Conservation (phyloP, 1,284 basidiomycete genomes). For the Ganoderma multipileum region DNA sequence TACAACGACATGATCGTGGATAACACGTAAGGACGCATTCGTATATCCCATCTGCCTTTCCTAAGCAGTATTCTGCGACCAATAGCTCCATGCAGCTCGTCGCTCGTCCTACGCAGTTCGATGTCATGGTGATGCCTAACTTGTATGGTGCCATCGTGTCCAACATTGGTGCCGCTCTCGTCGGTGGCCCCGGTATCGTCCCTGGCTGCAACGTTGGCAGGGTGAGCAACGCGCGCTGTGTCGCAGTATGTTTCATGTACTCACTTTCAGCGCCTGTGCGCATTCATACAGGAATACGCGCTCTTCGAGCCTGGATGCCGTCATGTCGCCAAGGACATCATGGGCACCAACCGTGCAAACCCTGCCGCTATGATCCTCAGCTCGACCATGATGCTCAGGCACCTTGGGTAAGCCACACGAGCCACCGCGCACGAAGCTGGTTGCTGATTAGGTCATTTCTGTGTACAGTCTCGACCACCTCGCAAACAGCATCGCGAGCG, state of each 20-base stretch:
- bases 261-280: slow-evolving; percentile 6
- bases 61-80: background rate
- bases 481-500: slow-evolving; percentile 93
- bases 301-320: slow-evolving; percentile 99
- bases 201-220: slow-evolving; percentile 98
- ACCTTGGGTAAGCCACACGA: slow-evolving; percentile 76
- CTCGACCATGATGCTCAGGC: slow-evolving; percentile 98
- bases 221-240: slow-evolving; percentile 50
- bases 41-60: background rate
- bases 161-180: slow-evolving; percentile 98
- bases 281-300: slow-evolving; percentile 81
- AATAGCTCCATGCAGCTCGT: slow-evolving; percentile 97
- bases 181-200: slow-evolving; percentile 97
- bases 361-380: slow-evolving; percentile 98
- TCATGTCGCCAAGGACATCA: slow-evolving; percentile 98
- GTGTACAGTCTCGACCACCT: slow-evolving; percentile 83
- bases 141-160: slow-evolving; percentile 97
- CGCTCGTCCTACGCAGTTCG: slow-evolving; percentile 93
- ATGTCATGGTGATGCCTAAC: slow-evolving; percentile 99
- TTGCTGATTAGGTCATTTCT: slow-evolving; percentile 8
- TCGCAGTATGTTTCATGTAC: slow-evolving; percentile 4
- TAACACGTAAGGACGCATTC: slow-evolving; percentile 76
- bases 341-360: slow-evolving; percentile 98
- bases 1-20: slow-evolving; percentile 99
- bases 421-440: background rate